phyloP scores from a whole-genome alignment of 2,329 filamentous ascomycete species.

The Penicillium sp. region DNA sequence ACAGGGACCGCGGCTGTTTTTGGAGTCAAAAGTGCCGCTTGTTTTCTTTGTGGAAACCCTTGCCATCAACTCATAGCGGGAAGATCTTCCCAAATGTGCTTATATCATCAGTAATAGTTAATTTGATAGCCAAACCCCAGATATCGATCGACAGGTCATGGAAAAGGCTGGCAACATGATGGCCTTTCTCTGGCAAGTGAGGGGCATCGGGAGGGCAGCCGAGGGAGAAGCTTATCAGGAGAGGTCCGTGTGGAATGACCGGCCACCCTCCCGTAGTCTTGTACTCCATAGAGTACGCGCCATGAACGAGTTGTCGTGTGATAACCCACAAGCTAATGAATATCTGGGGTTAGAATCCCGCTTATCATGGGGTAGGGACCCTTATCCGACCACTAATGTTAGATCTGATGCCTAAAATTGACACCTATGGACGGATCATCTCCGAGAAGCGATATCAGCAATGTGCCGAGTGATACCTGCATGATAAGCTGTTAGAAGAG shows the following conservation, averaged over 20 bases:
- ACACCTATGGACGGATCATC: background rate
- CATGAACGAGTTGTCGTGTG: background rate
- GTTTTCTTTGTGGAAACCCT: background rate
- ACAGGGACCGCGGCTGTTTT: too few species aligned
- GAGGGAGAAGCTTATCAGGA: slow-evolving; percentile 9
- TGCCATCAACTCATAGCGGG: background rate
- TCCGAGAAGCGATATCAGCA: background rate
- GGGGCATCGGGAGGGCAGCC: slow-evolving; percentile 9
- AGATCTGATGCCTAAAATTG: background rate
- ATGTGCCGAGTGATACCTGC: background rate
- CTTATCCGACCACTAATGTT: background rate
- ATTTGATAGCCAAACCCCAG: background rate
- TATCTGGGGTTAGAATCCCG: background rate
- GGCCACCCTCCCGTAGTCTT: slow-evolving; percentile 4
- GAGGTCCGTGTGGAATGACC: background rate
- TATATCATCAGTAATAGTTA: background rate
- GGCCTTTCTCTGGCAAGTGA: background rate
- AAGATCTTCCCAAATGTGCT: background rate
- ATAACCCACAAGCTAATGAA: background rate
- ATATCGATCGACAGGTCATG: background rate
- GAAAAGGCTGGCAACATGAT: background rate
- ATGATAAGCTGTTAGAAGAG: background rate
- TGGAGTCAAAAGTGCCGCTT: too few species aligned
- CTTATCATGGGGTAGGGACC: background rate
- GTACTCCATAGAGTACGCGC: background rate